phyloP scores from a whole-genome alignment of 345 rosid species.

The Melastoma malabathricum region DNA sequence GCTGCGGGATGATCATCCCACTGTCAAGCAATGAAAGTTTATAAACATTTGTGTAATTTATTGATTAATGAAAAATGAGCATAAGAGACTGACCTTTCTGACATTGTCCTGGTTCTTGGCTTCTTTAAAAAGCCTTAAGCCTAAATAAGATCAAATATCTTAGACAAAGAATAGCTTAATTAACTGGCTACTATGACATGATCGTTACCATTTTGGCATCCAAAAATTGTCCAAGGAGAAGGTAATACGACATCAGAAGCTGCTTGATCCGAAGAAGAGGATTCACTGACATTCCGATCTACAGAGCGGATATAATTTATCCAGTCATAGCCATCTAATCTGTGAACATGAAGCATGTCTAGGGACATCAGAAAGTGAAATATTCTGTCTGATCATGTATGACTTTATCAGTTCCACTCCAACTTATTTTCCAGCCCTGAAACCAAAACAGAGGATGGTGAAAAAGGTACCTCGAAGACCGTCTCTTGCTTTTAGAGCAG shows the following conservation, averaged over 20 bases:
- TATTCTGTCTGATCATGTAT: no score
- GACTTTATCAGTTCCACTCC: background rate
- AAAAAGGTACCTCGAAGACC: conserved; percentile 41
- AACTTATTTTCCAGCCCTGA: background rate
- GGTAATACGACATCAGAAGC: conserved; percentile 87
- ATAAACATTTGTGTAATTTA: conserved; percentile 3
- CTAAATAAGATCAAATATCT: conserved; percentile 24
- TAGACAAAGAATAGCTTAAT: conserved; percentile 9
- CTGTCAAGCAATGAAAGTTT: conserved; percentile 17
- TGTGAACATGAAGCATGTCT: conserved; percentile 13
- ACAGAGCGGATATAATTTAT: conserved; percentile 30
- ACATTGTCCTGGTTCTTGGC: conserved; percentile 66
- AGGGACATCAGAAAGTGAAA: conserved; percentile 3
- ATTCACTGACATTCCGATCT: conserved; percentile 65
- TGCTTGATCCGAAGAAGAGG: conserved; percentile 36
- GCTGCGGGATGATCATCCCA: conserved; percentile 98
- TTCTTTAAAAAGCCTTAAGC: conserved; percentile 86
- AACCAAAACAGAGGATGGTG: background rate
- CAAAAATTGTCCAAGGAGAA: conserved; percentile 89
- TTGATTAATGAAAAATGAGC: conserved; percentile 9
- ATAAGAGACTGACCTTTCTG: conserved; percentile 39
- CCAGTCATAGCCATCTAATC: conserved; percentile 47
- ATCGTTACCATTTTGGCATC: conserved; percentile 74
- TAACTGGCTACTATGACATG: background rate
- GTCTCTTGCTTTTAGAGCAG: conserved; percentile 60